Evolutionary conservation across 495 filamentous ascomycete genomes (phyloP), one percentile per base, ranked within the genome.

Genomic region (Aspergillus nidulans): DNA sequence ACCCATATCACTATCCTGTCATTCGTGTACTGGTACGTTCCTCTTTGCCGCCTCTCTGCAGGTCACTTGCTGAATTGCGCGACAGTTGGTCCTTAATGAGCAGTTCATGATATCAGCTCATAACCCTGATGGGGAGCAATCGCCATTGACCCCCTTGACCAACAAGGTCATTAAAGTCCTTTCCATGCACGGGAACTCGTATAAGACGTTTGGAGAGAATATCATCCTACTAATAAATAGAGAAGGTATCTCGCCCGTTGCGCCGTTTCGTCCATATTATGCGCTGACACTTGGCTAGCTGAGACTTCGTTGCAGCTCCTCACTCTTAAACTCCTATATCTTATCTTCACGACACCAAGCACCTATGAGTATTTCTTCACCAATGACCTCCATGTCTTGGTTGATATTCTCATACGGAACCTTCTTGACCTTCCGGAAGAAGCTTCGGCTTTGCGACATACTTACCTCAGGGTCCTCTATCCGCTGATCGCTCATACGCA

Each of bases 351-450:
- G 9, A 97, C 90, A 12, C 81, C 83, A 4, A 81, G 87, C 24
- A 98, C 95, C 1, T 87, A 91, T 69, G 94, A 98, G 68, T 98
- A 97, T 69, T 98, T 98, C 69, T 98, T 96, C 64, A 96, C 90
- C 18, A 98, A 98, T 68, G 94, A 98, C 64, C 79, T 98, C 7
- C 89, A 89, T 39, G 94, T 98, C 12, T 81, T 98, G 13, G 81
- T 97, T 38, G 94, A 98, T 63, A 92, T 98, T 63, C 88, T 97
- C 49, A 90, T 98, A 52, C 91, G 94, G 32, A 98, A 98, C 60
- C 78, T 98, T 12, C 82, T 97, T 34, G 94, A 98, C 66, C 79
- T 98, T 5, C 92, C 92, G 0, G 85, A 87, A 53, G 89, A 92
- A 59, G 79, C 89, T 49, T 77, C 81, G 48, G 81, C 90, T 8